Base-by-base conservation (phyloP, 345 rosid genomes). In the Raphanus raphanistrum region DNA sequence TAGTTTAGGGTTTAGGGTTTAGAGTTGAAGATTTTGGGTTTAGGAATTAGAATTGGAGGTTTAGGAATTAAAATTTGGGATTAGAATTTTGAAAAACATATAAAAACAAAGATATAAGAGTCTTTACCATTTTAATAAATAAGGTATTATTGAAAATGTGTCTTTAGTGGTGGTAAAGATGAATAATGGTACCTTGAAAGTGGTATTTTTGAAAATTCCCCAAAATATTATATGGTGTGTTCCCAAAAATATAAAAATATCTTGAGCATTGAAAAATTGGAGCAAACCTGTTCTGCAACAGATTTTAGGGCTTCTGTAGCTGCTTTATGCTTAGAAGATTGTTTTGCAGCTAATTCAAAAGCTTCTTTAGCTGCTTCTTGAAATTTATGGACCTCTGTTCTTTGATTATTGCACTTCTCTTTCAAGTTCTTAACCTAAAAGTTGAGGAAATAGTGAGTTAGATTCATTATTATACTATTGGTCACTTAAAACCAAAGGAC, bases 341-440 rank as follows among this genome's bases (percentile, higher is more conserved):
- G 87, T 29, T 79, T 70, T 29, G 80, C 71, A 67, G 89, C 93
- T 76, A 79, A 54, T 48, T 63, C 71, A 73, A 83, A 76, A 81
- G 89, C 80, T 75, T 84, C 90, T 82, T 82, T 70, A 35, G 87
- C 85, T 58, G 76, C 76, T 70, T 74, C 77, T 32, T 81, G 82
- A 33, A 89, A 81, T 62, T 84, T 87, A 54, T 83, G 73, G 6
- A 95, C 85, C 84, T 90, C 94, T 26, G 29, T 12, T 2, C 86
- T 90, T 86, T 92, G 94, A 59, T 76, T 79, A 65, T 86, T 89
- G 65, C 85, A 88, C 72, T 78, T 90, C 63, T 86, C 85, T 84
- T 86, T 95, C 75, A 90, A 82, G 77, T 55, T 76, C 71, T 73
- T 86, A 27, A 89, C 74, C 98, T 94, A 90, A 78, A 79, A 66